Evolutionary conservation across 345 rosid species (phyloP).

Genomic region (Euphorbia tirucalli): DNA sequence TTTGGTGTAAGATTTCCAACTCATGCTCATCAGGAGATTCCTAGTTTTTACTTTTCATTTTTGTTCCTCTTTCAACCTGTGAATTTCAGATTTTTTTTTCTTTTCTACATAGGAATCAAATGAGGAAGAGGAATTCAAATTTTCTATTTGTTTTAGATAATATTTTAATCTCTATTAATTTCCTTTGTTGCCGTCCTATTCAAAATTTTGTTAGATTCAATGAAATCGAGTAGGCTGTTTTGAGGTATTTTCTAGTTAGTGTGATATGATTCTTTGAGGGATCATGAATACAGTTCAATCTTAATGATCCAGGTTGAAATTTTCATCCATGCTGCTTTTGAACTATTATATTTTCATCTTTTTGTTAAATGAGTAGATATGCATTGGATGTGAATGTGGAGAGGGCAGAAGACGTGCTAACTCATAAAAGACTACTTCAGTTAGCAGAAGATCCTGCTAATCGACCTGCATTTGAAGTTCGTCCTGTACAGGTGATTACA

Average conservation of each 20-base stretch:
- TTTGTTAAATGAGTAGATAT: conserved; percentile 43
- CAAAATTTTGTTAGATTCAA: background rate
- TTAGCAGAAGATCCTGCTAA: conserved; percentile 76
- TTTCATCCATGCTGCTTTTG: background rate
- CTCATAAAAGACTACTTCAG: conserved; percentile 69
- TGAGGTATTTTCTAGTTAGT: background rate
- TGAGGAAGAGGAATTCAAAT: background rate
- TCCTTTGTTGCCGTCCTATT: background rate
- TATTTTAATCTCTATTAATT: background rate
- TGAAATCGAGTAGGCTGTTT: background rate
- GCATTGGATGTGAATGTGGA: conserved; percentile 95
- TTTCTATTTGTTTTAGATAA: background rate
- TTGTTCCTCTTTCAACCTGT: background rate
- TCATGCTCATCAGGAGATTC: conserved; percentile 12
- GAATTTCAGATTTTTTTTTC: background rate
- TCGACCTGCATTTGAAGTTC: conserved; percentile 83
- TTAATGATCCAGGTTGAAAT: background rate
- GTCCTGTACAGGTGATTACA: conserved; percentile 67
- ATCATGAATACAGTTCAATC: background rate
- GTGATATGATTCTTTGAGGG: background rate
- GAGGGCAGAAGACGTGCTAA: conserved; percentile 91
- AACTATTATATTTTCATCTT: background rate
- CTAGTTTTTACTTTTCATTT: conserved; percentile 5
- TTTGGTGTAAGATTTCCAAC: background rate
- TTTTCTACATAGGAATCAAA: conserved; percentile 2